These are phyloP conservation scores for Lachnum nothofagi DNA, from an alignment of 2,329 filamentous ascomycete genomes.

Conservation along the genomic window DNA sequence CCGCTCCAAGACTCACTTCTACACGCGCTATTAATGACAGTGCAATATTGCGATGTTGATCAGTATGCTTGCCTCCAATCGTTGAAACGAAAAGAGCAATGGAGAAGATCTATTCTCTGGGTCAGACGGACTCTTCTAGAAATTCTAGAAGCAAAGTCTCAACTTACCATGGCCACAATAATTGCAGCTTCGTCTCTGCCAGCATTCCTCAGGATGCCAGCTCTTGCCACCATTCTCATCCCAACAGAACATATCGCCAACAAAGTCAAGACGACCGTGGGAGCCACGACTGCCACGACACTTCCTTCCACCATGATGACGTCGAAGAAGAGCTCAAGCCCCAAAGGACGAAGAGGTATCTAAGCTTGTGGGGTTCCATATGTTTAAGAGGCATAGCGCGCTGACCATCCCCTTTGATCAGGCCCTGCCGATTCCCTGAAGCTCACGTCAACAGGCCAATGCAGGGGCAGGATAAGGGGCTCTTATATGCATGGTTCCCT, in stretches of 20 bases:
- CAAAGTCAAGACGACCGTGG: conserved; percentile 6
- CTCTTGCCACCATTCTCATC: conserved; percentile 13
- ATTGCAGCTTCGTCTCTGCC: conserved; percentile 19
- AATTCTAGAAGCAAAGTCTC: background rate
- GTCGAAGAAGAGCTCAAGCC: background rate
- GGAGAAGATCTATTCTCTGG: conserved; percentile 1
- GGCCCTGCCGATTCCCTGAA: too few relatives aligned
- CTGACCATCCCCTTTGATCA: background rate
- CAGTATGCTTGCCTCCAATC: background rate
- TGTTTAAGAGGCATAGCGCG: background rate
- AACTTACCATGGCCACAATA: conserved; percentile 17
- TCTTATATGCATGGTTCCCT: too few relatives aligned
- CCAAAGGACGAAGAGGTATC: background rate
- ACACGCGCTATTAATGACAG: conserved; percentile 5
- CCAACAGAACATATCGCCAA: conserved; percentile 9
- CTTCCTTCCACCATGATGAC: background rate
- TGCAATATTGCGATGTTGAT: background rate
- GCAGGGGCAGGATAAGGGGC: too few relatives aligned
- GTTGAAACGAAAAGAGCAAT: conserved; percentile 6
- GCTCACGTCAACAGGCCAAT: too few relatives aligned
- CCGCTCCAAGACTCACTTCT: conserved; percentile 28
- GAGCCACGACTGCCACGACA: background rate
- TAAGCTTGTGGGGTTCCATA: background rate
- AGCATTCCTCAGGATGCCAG: conserved; percentile 12
- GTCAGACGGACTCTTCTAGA: background rate